Percentiles rank a stretch among this genome's conserved stretches.
phyloP scores from a whole-genome alignment of 257 asterid species.

The Salvia rosmarinus region DNA sequence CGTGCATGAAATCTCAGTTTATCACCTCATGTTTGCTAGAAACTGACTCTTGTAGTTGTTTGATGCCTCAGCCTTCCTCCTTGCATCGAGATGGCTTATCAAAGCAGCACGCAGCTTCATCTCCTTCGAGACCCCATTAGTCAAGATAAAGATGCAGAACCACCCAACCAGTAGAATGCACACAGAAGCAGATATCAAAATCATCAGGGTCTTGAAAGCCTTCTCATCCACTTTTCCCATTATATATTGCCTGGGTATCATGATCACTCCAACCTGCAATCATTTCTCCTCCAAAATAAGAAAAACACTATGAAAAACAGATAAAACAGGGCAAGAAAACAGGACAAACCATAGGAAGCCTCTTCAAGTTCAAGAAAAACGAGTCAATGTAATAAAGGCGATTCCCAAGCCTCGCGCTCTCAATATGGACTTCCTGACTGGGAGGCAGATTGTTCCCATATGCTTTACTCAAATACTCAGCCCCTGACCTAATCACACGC shows the following conservation, averaged over 20 bases:
- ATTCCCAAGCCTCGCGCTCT: constrained; percentile 72
- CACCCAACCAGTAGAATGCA: constrained; percentile 85
- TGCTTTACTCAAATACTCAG: constrained; percentile 61
- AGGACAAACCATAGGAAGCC: constrained; percentile 86
- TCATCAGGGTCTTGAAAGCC: constrained; percentile 68
- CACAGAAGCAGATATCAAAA: constrained; percentile 79
- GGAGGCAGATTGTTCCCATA: constrained; percentile 64
- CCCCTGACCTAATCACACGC: constrained; percentile 71
- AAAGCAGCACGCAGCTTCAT: constrained; percentile 86
- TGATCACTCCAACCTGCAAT: constrained; percentile 84
- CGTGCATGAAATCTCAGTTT: not conserved
- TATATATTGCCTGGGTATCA: constrained; percentile 83
- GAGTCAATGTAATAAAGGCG: constrained; percentile 77
- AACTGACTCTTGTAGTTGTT: constrained; percentile 93
- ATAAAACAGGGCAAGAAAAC: not conserved
- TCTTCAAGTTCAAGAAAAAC: constrained; percentile 78
- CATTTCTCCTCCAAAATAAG: not conserved
- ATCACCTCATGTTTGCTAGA: constrained; percentile 93
- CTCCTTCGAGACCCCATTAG: constrained; percentile 92
- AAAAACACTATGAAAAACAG: not conserved
- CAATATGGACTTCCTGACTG: constrained; percentile 78
- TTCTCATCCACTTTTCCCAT: constrained; percentile 92
- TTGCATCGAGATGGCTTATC: constrained; percentile 82
- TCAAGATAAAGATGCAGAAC: constrained; percentile 75
- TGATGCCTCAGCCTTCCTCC: constrained; percentile 94